Conservation (phyloP, 2,329 filamentous ascomycete species). For the Aspergillus versicolor region DNA sequence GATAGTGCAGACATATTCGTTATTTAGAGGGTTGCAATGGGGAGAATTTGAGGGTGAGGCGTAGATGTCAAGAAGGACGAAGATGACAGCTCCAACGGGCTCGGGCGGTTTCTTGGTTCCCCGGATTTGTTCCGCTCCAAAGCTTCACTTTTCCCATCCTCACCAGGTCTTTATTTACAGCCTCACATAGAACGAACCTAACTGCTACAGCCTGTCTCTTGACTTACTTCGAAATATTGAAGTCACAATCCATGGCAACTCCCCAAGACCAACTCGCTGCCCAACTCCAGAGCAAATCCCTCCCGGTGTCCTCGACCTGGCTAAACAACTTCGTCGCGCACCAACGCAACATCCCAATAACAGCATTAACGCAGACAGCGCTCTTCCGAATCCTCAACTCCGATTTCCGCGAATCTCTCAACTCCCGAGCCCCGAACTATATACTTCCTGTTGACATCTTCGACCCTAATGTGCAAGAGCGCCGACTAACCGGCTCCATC, state of each 20-base stretch:
- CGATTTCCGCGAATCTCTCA: constrained; percentile 67
- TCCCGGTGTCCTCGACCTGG: constrained; percentile 61
- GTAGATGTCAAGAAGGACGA: constrained; percentile 1
- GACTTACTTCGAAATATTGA: not conserved
- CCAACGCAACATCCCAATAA: constrained; percentile 59
- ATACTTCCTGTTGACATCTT: constrained; percentile 60
- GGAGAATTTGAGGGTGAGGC: constrained; percentile 16
- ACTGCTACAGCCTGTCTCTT: not conserved
- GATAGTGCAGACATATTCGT: constrained; percentile 58
- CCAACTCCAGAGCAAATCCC: constrained; percentile 56
- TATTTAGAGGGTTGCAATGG: not conserved
- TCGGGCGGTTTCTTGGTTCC: constrained; percentile 23
- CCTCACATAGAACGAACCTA: not conserved
- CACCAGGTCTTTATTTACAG: not conserved
- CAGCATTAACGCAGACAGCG: constrained; percentile 74
- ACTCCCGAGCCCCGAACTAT: constrained; percentile 44
- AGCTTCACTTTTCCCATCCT: not conserved
- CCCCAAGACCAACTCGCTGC: constrained; percentile 40
- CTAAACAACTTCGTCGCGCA: constrained; percentile 61
- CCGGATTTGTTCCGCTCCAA: constrained; percentile 17
- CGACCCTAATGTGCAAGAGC: constrained; percentile 55
- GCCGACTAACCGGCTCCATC: constrained; percentile 60
- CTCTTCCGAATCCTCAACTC: constrained; percentile 75
- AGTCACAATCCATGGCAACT: constrained; percentile 23
- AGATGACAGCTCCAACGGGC: not conserved